Conservation (phyloP, 225 moss, liverwort and hornwort genomes). For the Straminergon stramineum region DNA sequence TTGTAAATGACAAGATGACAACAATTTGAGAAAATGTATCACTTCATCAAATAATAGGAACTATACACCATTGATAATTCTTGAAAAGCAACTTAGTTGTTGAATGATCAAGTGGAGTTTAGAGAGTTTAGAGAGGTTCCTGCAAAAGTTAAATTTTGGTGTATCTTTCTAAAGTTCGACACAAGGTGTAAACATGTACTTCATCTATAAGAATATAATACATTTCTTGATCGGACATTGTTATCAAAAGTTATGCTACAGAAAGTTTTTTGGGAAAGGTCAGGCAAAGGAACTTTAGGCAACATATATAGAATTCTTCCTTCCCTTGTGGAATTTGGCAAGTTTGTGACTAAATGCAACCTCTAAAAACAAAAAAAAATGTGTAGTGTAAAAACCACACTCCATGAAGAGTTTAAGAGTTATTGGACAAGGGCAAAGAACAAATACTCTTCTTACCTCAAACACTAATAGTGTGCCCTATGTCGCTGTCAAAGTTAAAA, state of each 20-base stretch:
- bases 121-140: neutral
- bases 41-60: neutral
- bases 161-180: too few species aligned
- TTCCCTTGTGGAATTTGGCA: neutral
- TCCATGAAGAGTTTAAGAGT: too few species aligned
- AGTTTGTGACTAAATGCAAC: neutral
- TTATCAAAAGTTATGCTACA: neutral
- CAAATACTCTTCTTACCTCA: neutral
- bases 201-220: fast-evolving
- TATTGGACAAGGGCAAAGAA: too few species aligned
- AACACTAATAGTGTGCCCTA: neutral
- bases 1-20: neutral
- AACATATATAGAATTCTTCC: neutral
- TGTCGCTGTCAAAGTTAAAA: too few species aligned
- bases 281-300: fast-evolving
- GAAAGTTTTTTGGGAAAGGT: neutral
- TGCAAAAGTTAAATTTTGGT: neutral
- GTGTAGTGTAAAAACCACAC: fast-evolving
- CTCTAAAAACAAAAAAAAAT: neutral
- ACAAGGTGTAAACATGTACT: fast-evolving
- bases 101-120: neutral
- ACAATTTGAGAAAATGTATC: neutral
- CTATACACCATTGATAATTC: neutral
- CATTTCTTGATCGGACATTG: fast-evolving
- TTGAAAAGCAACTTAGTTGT: neutral